Conservation (phyloP, 176 grass and related monocot species). For the Lolium rigidum region DNA sequence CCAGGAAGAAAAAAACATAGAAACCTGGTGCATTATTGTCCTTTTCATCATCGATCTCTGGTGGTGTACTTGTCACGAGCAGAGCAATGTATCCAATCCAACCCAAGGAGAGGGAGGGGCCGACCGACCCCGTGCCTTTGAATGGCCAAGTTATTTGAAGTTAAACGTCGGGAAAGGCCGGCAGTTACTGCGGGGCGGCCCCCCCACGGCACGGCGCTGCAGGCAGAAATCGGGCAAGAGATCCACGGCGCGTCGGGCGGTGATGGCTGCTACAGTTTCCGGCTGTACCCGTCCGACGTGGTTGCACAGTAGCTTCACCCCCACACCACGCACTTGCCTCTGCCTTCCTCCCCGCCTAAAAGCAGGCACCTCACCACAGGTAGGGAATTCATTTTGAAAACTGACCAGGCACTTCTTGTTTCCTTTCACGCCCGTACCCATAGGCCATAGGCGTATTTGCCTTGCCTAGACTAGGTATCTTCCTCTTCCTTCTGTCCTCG, state of each 20-base stretch:
- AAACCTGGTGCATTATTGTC: conserved; percentile 18
- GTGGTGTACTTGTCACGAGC: conserved; percentile 35
- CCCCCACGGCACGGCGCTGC: not conserved
- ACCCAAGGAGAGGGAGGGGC: too few relatives aligned
- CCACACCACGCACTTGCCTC: not conserved
- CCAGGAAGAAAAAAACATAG: not conserved
- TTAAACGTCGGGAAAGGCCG: not conserved
- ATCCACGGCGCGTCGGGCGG: not conserved
- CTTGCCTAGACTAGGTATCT: conserved; percentile 20
- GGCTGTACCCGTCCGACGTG: conserved; percentile 40
- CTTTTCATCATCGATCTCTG: conserved; percentile 6
- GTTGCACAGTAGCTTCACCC: conserved; percentile 21
- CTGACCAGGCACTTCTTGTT: not conserved
- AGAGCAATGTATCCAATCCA: conserved; percentile 15
- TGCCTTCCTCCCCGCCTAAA: not conserved
- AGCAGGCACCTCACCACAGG: not conserved
- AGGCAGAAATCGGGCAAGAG: conserved; percentile 11
- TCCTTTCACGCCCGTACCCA: not conserved
- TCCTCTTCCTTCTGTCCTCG: not conserved
- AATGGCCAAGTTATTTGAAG: conserved; percentile 6
- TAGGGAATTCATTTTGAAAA: not conserved
- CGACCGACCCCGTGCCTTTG: not conserved
- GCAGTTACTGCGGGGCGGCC: conserved; percentile 27
- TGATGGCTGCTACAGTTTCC: conserved; percentile 51
- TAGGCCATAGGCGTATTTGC: not conserved